Evolutionary conservation across 352 stramenopile genomes (phyloP).

Genomic region (Phytophthora macrochlamydospora): DNA sequence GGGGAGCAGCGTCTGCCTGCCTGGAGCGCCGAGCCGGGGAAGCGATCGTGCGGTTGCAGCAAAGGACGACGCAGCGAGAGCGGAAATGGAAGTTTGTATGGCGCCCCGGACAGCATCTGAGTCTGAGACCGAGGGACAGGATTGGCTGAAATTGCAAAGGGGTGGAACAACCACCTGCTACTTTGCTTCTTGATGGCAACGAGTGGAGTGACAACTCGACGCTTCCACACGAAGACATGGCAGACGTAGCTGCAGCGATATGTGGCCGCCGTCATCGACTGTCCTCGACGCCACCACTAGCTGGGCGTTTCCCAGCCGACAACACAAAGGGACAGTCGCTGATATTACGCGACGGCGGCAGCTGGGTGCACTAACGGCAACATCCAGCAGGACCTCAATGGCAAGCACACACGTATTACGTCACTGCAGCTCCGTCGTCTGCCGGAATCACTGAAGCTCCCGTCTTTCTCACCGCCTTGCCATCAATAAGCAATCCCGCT

Average conservation of each 20-base stretch:
- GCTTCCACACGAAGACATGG: too few relatives aligned
- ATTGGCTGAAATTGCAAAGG: neutral
- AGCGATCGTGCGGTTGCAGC: slow-evolving; percentile 2
- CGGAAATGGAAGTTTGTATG: neutral
- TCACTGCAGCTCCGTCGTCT: neutral
- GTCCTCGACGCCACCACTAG: too few relatives aligned
- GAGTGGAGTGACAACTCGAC: too few relatives aligned
- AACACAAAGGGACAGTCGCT: neutral
- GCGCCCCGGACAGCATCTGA: neutral
- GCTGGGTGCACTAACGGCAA: neutral
- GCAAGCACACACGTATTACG: neutral
- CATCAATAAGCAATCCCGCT: neutral
- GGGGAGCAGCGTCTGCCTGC: neutral
- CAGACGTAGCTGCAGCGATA: neutral
- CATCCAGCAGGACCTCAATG: neutral
- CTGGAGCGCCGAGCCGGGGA: neutral
- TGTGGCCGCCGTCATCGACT: neutral
- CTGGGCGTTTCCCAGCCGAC: too few relatives aligned
- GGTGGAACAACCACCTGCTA: neutral
- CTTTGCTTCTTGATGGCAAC: too few relatives aligned
- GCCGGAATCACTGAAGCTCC: neutral
- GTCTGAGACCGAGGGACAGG: neutral
- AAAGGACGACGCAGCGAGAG: slow-evolving; percentile 3
- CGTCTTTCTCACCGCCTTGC: neutral
- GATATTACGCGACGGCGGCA: neutral